Percentiles rank a stretch among this genome's conserved stretches.
phyloP scores from a whole-genome alignment of 257 asterid species.

The Perilla frutescens region DNA sequence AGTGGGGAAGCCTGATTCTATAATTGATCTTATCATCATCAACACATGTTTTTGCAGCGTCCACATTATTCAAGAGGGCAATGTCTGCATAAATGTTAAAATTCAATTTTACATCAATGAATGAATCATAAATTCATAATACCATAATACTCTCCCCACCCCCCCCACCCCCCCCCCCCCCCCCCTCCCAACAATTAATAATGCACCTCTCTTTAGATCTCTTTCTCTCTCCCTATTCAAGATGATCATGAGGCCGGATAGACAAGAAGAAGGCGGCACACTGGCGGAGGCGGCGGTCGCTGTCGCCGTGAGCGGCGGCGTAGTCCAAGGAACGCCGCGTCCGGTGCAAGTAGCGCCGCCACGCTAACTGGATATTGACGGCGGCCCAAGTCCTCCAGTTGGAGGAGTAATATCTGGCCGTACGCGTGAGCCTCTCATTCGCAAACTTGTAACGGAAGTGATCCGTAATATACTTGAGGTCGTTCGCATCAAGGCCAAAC shows the following conservation, averaged over 20 bases:
- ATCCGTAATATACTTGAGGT: slow-evolving; percentile 72
- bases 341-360: slow-evolving; percentile 70
- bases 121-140: not conserved
- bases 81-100: not conserved
- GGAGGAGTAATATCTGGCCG: slow-evolving; percentile 71
- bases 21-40: too few relatives aligned
- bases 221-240: slow-evolving; percentile 48
- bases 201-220: too few relatives aligned
- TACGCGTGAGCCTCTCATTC: slow-evolving; percentile 71
- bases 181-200: too few relatives aligned
- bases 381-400: slow-evolving; percentile 99
- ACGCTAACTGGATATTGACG: slow-evolving; percentile 77
- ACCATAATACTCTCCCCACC: too few relatives aligned
- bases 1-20: too few relatives aligned
- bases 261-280: slow-evolving; percentile 86
- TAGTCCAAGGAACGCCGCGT: slow-evolving; percentile 42
- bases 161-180: too few relatives aligned
- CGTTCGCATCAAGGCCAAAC: slow-evolving; percentile 65
- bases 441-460: slow-evolving; percentile 84
- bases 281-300: slow-evolving; percentile 67
- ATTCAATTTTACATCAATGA: not conserved
- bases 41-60: too few relatives aligned
- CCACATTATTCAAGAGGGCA: not conserved
- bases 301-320: slow-evolving; percentile 41
- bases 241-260: slow-evolving; percentile 88